These are phyloP conservation scores for Stromatinia cepivora DNA, from an alignment of 2,329 filamentous ascomycete species.

Conservation along the genomic window DNA sequence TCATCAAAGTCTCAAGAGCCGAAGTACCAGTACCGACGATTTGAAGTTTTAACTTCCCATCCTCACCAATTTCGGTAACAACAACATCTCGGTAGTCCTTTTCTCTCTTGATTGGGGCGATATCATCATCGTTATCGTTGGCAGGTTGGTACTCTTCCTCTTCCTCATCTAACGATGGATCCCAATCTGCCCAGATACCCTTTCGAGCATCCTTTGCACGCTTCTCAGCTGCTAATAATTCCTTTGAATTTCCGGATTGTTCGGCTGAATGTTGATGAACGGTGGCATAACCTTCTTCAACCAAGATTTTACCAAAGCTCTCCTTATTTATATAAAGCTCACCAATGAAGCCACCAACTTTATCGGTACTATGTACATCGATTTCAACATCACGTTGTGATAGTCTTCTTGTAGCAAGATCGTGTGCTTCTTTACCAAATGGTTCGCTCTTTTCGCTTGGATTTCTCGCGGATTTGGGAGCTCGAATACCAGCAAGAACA, in stretches of 20 bases:
- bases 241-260: slow-evolving; percentile 84
- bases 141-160: slow-evolving; percentile 55
- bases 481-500: slow-evolving; percentile 89
- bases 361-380: slow-evolving; percentile 92
- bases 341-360: slow-evolving; percentile 96
- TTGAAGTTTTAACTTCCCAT: slow-evolving; percentile 85
- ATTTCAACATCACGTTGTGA: slow-evolving; percentile 96
- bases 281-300: slow-evolving; percentile 90
- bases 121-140: slow-evolving; percentile 52
- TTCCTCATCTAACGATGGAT: slow-evolving; percentile 79
- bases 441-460: slow-evolving; percentile 82
- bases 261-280: slow-evolving; percentile 96
- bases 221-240: slow-evolving; percentile 84
- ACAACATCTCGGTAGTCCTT: slow-evolving; percentile 93
- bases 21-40: slow-evolving; percentile 84
- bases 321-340: slow-evolving; percentile 91
- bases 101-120: slow-evolving; percentile 58
- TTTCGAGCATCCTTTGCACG: slow-evolving; percentile 86
- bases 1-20: slow-evolving; percentile 85
- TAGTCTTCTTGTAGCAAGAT: slow-evolving; percentile 83
- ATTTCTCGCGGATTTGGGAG: slow-evolving; percentile 79
- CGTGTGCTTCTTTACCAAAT: slow-evolving; percentile 91
- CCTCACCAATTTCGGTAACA: slow-evolving; percentile 84
- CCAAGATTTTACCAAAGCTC: slow-evolving; percentile 88
- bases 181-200: slow-evolving; percentile 91